These are phyloP conservation scores for Verticillium tricorpus DNA, from an alignment of 2,329 filamentous ascomycete genomes.

Conservation along the genomic window DNA sequence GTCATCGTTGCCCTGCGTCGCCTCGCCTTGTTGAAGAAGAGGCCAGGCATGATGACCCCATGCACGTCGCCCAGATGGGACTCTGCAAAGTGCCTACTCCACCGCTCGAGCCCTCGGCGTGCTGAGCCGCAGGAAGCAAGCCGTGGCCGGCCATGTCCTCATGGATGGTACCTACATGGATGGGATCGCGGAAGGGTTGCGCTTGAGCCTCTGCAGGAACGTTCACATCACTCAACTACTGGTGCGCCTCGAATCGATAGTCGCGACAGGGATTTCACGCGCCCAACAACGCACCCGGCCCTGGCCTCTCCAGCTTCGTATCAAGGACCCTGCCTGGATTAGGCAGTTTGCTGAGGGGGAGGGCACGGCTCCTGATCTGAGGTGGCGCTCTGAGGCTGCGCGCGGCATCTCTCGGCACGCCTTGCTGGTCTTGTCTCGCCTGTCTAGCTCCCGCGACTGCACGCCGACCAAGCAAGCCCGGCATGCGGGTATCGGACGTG, in stretches of 20 bases:
- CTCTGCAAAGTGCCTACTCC: neutral
- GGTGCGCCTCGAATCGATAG: neutral
- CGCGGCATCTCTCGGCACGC: neutral
- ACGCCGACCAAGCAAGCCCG: neutral
- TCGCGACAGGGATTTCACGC: neutral
- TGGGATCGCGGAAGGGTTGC: neutral
- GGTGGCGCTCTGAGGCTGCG: neutral
- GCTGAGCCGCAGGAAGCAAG: neutral
- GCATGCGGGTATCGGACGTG: neutral
- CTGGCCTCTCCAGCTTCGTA: neutral
- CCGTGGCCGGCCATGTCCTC: neutral
- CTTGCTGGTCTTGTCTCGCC: neutral
- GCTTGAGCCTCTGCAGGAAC: neutral
- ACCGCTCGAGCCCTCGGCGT: neutral
- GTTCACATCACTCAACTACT: neutral
- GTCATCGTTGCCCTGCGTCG: neutral
- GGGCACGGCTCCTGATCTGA: neutral
- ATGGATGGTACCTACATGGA: too few relatives aligned
- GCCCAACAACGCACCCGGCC: neutral
- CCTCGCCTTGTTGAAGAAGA: neutral
- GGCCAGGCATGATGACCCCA: neutral
- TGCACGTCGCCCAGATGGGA: neutral
- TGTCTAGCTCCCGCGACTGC: neutral
- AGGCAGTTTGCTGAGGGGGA: neutral
- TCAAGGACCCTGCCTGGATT: neutral